Base-by-base conservation (phyloP, 2,329 filamentous ascomycete species). In the Chaetomiaceae sp. region DNA sequence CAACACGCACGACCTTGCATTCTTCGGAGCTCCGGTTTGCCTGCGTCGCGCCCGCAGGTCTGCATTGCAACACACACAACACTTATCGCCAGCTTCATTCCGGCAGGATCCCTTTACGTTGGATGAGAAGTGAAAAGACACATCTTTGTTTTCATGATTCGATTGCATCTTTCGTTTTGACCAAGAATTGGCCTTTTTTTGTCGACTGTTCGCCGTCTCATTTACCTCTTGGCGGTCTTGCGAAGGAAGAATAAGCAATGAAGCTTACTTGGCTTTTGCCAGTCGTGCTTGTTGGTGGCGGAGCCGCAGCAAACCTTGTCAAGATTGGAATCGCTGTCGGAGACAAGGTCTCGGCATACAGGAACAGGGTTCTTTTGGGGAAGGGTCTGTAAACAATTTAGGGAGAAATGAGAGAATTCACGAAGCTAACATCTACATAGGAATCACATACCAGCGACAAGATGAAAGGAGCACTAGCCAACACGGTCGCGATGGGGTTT, bases 301-400 rank as follows among this genome's bases (percentile, higher is more conserved):
- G 41, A 47, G 60, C 68, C 27, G 62, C 67, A 23, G 61, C 64
- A 27, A 67, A 66, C 23, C 47, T 49, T 10, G 37, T 29, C 40
- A 60, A 67, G 29, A 74, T 76, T 27, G 73, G 83, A 54, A 72
- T 75, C 47, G 70, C 73, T 18, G 80, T 85, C 49, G 89, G 89
- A 46, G 84, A 85, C 73, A 95, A 95, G 72, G 90, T 95, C 75
- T 95, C 95, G 74, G 84, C 83, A 61, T 82, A 81, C 64, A 82
- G 91, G 67, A 89, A 89, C 59, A 77, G 84, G 29, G 89, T 95
- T 66, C 95, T 88, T 76, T 94, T 83, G 69, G 79, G 94, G 69
- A 94, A 91, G 73, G 89, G 89, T 87, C 69, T 46, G 67, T 40
- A n/a, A 33, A 29, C 13, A 36, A 14, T 27, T 10, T 9, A 21